Evolutionary conservation across 2,329 filamentous ascomycete species (phyloP).

Genomic region (Sphaerulina vaccinii): DNA sequence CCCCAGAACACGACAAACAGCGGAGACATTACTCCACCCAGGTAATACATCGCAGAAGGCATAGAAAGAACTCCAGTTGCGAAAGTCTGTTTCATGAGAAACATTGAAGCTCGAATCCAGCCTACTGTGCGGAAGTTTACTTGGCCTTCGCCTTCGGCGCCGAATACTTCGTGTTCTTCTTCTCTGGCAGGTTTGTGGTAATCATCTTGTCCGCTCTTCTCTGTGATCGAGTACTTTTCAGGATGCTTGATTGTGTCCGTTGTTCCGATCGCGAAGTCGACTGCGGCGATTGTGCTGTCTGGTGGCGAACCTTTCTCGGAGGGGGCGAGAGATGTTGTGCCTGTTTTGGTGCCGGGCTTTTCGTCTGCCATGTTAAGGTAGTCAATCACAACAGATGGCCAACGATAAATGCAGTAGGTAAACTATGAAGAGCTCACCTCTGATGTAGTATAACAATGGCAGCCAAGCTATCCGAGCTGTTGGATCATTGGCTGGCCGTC

Average conservation of each 20-base stretch:
- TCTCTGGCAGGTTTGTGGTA: neutral
- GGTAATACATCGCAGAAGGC: constrained; percentile 22
- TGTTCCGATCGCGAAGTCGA: neutral
- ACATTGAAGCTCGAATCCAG: constrained; percentile 20
- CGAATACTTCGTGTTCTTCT: constrained; percentile 16
- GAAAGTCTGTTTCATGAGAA: constrained; percentile 25
- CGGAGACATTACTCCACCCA: constrained; percentile 21
- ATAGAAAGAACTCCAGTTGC: constrained; percentile 24
- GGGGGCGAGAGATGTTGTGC: no score
- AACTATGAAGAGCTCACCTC: no score
- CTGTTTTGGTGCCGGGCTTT: neutral
- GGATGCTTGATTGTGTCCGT: neutral
- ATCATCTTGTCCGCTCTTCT: neutral
- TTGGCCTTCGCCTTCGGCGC: constrained; percentile 4
- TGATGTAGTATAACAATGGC: no score
- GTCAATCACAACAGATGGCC: neutral
- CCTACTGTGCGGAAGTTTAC: constrained; percentile 23
- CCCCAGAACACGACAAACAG: constrained; percentile 24
- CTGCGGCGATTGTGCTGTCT: neutral
- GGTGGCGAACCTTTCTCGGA: neutral
- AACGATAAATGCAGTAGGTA: neutral
- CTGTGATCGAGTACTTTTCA: neutral
- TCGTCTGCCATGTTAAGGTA: neutral
- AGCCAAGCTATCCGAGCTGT: no score
- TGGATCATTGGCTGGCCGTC: no score